These are phyloP conservation scores for Mucor plumbeus DNA, from an alignment of 371 early-diverging fungal species.

Conservation along the genomic window DNA sequence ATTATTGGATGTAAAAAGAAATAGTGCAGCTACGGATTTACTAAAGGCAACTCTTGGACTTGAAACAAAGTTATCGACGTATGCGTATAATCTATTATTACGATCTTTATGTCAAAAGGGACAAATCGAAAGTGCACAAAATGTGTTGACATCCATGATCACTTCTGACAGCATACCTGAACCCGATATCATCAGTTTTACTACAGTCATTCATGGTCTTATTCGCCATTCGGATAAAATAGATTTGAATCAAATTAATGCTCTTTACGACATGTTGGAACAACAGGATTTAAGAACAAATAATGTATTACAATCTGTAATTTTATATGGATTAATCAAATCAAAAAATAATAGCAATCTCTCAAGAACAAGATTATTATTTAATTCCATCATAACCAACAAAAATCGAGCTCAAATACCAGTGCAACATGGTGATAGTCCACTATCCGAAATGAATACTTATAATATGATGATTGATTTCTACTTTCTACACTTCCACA, in stretches of 20 bases:
- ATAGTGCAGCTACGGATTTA: constrained; percentile 27
- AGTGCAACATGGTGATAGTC: constrained; percentile 8
- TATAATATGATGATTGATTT: constrained; percentile 56
- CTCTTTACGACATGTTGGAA: constrained; percentile 33
- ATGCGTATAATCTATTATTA: constrained; percentile 41
- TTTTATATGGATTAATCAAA: constrained; percentile 38
- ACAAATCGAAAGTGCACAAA: constrained; percentile 30
- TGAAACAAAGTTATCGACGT: constrained; percentile 18
- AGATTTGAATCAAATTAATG: constrained; percentile 20
- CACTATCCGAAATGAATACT: constrained; percentile 23
- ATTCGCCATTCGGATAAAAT: constrained; percentile 16
- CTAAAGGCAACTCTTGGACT: constrained; percentile 25
- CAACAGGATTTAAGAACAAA: constrained; percentile 25
- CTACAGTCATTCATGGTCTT: constrained; percentile 47
- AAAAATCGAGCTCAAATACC: constrained; percentile 14
- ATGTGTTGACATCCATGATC: constrained; percentile 36
- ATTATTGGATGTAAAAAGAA: constrained; percentile 33
- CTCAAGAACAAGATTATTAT: constrained; percentile 21
- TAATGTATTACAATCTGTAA: constrained; percentile 33
- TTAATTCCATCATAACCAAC: constrained; percentile 27
- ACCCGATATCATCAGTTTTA: constrained; percentile 49
- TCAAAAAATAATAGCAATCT: constrained; percentile 6
- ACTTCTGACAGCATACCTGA: constrained; percentile 33
- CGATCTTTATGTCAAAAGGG: constrained; percentile 34
- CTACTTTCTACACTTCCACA: constrained; percentile 41